phyloP scores from a whole-genome alignment of 345 rosid species.

The Eutrema heterophyllum region DNA sequence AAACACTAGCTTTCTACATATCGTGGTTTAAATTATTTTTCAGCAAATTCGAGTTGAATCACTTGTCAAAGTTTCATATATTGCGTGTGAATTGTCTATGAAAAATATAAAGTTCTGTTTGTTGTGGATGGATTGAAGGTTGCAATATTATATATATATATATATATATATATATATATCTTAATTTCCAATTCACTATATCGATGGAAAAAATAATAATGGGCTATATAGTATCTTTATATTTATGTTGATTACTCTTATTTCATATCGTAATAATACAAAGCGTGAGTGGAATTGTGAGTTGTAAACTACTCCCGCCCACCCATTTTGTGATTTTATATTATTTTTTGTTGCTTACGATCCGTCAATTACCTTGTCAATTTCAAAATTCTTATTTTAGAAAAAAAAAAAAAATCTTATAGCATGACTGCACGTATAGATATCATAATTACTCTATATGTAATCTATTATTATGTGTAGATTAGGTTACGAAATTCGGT shows the following conservation, averaged over 20 bases:
- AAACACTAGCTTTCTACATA: background rate
- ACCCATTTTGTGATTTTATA: constrained; percentile 16
- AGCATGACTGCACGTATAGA: background rate
- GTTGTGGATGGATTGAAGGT: background rate
- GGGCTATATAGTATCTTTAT: background rate
- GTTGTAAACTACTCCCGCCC: constrained; percentile 33
- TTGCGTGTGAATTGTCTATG: background rate
- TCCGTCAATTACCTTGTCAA: constrained; percentile 7
- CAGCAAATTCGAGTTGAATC: background rate
- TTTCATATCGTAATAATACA: constrained; percentile 16
- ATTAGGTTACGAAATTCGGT: constrained; percentile 23
- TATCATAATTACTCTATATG: background rate
- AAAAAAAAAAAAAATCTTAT: background rate
- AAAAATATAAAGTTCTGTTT: background rate
- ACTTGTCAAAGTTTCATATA: background rate
- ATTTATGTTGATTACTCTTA: constrained; percentile 4
- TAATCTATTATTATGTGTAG: constrained; percentile 4
- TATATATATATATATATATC: too few species aligned
- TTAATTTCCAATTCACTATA: background rate
- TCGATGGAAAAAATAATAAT: background rate
- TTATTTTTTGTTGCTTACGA: constrained; percentile 3
- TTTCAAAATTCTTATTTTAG: background rate
- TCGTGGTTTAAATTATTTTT: background rate
- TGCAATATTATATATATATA: too few species aligned
- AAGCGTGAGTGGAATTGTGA: constrained; percentile 30